These are phyloP conservation scores for Trametes pubescens DNA, from an alignment of 1,284 basidiomycete species.

Conservation along the genomic window DNA sequence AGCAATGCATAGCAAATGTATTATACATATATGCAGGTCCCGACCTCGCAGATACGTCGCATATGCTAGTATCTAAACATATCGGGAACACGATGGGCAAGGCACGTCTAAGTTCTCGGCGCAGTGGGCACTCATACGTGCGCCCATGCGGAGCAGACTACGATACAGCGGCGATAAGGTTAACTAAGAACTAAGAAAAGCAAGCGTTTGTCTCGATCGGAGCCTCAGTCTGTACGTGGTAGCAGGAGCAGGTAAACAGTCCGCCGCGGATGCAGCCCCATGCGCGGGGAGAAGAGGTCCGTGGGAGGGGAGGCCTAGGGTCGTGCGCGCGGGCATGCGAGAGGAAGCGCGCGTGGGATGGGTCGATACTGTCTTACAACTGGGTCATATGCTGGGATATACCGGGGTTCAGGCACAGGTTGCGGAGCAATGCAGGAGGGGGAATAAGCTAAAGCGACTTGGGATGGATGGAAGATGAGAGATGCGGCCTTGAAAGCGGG, in stretches of 20 bases:
- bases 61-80: too few relatives aligned
- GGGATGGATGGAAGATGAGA: neutral
- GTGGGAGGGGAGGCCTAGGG: slow-evolving; percentile 1
- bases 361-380: neutral
- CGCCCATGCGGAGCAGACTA: neutral
- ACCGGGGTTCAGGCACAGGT: neutral
- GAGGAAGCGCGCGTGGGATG: neutral
- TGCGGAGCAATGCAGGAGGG: neutral
- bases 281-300: neutral
- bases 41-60: too few relatives aligned
- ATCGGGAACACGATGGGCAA: neutral
- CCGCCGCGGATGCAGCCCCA: slow-evolving; percentile 5
- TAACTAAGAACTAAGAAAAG: neutral
- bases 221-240: neutral
- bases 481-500: neutral
- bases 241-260: slow-evolving; percentile 4
- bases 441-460: slow-evolving; percentile 14
- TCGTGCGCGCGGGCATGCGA: neutral
- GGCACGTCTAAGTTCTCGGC: neutral
- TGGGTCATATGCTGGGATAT: neutral
- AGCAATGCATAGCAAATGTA: too few relatives aligned
- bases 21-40: too few relatives aligned
- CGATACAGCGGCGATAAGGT: neutral
- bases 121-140: neutral
- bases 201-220: slow-evolving; percentile 10